Base-by-base conservation (phyloP, 2,329 filamentous ascomycete genomes). In the Diaporthe caulivora region DNA sequence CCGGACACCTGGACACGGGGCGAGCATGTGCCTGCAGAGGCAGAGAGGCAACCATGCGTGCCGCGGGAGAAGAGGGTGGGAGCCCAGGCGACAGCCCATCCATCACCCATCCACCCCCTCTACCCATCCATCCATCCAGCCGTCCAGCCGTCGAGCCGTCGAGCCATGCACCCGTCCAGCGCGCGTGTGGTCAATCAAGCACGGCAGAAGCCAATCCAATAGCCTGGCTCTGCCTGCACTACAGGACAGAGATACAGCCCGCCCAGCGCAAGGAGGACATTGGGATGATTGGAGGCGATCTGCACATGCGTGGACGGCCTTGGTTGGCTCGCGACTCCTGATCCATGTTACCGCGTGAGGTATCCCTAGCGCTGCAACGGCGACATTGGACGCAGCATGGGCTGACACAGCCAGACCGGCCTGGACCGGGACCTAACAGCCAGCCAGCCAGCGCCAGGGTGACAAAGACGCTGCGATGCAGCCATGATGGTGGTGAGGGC, bases 301-400 rank as follows among this genome's bases (percentile, higher is more conserved):
- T 70, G n/a, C 71, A 64, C 54, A 31, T 64, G 71, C 74, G 74
- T 75, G 74, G 67, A 69, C 69, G 53, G 49, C 60, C 67, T 64
- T 75, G 72, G 72, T 75, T 74, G 71, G 74, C 71, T 71, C 40
- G 44, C 69, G 44, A 57, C 51, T 60, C 37, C 37, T 40, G 24
- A 70, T 60, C 68, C 68, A 62, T 71, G 69, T 62, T 71, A 62
- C 69, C 58, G 55, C 58, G 58, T 62, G 51, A 54, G 54, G 47
- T 42, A 24, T 53, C 62, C 62, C 55, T 70, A 72, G 70, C 64
- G 73, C 51, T 72, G 73, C 47, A 65, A 74, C 70, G 70, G 64
- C 64, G 64, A 65, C 70, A 65, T 70, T 40, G 54, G 54, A 71
- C 58, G 47, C 18, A 53, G 55, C 67, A 55, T 49, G 51, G 54